Percentiles rank a stretch among this genome's conserved stretches.
Evolutionary conservation across 441 rosid species (phyloP).

Genomic region (Euphorbia corollata): DNA sequence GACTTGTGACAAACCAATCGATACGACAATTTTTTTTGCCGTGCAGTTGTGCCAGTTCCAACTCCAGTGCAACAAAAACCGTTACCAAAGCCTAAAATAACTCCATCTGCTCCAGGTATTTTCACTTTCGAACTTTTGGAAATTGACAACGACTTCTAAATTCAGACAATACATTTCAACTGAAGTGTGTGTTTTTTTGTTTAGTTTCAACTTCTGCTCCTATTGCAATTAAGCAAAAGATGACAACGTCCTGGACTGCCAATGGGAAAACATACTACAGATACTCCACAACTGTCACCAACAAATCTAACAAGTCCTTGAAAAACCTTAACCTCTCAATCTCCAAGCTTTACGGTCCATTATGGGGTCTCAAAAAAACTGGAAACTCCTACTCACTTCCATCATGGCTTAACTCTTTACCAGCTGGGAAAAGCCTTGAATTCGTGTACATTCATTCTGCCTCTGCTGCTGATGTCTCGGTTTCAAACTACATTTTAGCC

Average conservation of each 20-base stretch:
- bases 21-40: neutral
- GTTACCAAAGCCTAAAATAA: conserved; percentile 34
- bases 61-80: conserved; percentile 45
- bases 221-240: conserved; percentile 57
- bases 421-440: conserved; percentile 70
- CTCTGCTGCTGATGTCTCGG: conserved; percentile 56
- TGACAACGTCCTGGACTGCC: conserved; percentile 63
- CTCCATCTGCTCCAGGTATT: conserved; percentile 46
- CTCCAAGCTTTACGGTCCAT: conserved; percentile 80
- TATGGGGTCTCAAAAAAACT: conserved; percentile 70
- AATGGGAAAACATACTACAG: conserved; percentile 74
- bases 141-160: neutral
- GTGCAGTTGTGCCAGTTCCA: conserved; percentile 44
- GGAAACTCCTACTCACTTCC: conserved; percentile 67
- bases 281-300: conserved; percentile 63
- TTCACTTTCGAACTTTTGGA: neutral
- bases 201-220: conserved; percentile 53
- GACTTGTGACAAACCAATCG: neutral
- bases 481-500: conserved; percentile 70
- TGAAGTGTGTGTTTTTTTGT: neutral
- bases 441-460: conserved; percentile 85
- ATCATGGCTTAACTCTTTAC: conserved; percentile 59
- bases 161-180: neutral
- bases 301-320: conserved; percentile 63
- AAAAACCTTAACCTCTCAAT: conserved; percentile 61